Base-by-base conservation (phyloP, 2,329 filamentous ascomycete species). In the Phoma herbarum region DNA sequence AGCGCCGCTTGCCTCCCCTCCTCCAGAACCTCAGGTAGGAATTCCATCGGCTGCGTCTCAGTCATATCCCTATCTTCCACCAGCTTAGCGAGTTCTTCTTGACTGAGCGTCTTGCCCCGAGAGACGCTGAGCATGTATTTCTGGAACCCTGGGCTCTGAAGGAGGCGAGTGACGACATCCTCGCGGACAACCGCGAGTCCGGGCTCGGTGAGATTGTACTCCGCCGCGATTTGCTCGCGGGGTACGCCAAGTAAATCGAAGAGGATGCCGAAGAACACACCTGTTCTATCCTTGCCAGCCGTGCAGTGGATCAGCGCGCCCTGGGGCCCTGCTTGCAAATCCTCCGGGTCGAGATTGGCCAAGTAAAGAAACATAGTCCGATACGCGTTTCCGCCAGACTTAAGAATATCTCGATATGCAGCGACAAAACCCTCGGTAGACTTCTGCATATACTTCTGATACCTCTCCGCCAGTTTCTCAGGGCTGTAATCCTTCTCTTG, bases 201-300 rank as follows among this genome's bases (percentile, higher is more conserved):
- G 1, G 80, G 66, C 49, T 90, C 86, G 0, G 88, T 91, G 10
- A 91, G 78, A 16, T 83, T 79, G 72, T 93, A 93, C 73, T 93
- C 90, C 10, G 83, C 75, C 0, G 88, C 88, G 26, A 77, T 74
- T 1, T 47, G n/a, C 83, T 88, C 79, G 62, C 87, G 82, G 1
- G 81, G 75, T 0, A 91, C 86, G 4, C 87, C 87, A 9, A 86
- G 86, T 26, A 92, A 80, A 25, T 84, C 78, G 37, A 92, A 80
- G 9, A 93, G 72, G 39, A 93, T 67, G 3, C 88, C 90, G 47
- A 86, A 85, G 43, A 92, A 77, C 4, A 93, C 83, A 2, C 90
- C 90, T 0, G 90, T 93, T 42, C 90, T 83, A 73, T 93, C 90
- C 76, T 93, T 93, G 12, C 90, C 90, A 0, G 88, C 89, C 0